These are phyloP conservation scores for Steccherinum ochraceum DNA, from an alignment of 768 basidiomycete species.

Conservation along the genomic window DNA sequence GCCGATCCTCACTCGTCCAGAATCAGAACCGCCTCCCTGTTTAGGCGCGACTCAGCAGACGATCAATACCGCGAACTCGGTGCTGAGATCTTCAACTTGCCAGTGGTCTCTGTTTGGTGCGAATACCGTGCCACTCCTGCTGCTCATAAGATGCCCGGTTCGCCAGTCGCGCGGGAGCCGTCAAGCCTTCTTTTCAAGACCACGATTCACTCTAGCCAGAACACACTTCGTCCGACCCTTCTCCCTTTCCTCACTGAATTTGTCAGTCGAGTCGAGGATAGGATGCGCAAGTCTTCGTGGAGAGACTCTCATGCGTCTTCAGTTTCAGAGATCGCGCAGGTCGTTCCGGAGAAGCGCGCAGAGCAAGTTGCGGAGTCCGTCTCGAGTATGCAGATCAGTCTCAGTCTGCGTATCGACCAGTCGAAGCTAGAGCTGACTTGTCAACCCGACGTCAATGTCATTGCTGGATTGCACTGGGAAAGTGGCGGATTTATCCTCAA, in stretches of 20 bases:
- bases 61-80: constrained; percentile 47
- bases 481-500: constrained; percentile 87
- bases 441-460: constrained; percentile 88
- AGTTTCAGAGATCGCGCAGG: constrained; percentile 1
- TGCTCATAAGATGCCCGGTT: constrained; percentile 28
- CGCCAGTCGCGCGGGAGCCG: constrained; percentile 30
- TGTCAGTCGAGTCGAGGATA: constrained; percentile 59
- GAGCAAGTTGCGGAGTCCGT: constrained; percentile 18
- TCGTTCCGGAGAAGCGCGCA: background rate
- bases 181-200: constrained; percentile 75
- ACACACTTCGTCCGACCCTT: constrained; percentile 74
- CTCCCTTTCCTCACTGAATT: constrained; percentile 83
- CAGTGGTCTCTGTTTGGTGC: constrained; percentile 74
- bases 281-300: constrained; percentile 50
- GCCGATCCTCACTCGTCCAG: constrained; percentile 34
- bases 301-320: constrained; percentile 13
- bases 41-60: constrained; percentile 38
- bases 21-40: constrained; percentile 28
- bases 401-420: constrained; percentile 88
- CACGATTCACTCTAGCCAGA: constrained; percentile 86
- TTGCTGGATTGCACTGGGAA: constrained; percentile 86
- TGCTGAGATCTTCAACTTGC: constrained; percentile 66
- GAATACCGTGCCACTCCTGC: constrained; percentile 66
- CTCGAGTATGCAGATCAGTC: constrained; percentile 63
- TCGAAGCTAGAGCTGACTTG: constrained; percentile 85